Evolutionary conservation across 1,139 yeast species (phyloP).

Genomic region (Geotrichum fermentans): DNA sequence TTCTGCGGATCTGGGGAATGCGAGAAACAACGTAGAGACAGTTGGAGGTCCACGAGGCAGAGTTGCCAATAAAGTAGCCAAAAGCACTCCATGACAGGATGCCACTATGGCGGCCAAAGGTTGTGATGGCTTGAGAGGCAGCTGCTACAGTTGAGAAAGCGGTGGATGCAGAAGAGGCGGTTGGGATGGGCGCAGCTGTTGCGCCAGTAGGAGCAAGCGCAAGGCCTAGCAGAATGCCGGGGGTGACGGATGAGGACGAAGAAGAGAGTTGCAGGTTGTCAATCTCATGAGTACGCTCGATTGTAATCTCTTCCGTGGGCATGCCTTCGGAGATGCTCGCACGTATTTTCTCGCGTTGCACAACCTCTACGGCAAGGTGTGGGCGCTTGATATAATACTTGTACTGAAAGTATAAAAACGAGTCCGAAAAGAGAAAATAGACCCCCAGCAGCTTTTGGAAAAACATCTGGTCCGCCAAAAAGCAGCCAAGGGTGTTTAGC

Average conservation of each 20-base stretch:
- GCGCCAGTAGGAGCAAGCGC: conserved; percentile 15
- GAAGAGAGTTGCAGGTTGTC: background rate
- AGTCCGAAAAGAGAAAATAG: conserved; percentile 29
- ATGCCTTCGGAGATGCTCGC: background rate
- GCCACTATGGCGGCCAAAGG: background rate
- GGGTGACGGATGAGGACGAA: conserved; percentile 15
- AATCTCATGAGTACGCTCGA: conserved; percentile 1
- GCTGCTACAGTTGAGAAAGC: background rate
- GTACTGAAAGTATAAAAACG: conserved; percentile 30
- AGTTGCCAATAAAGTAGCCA: conserved; percentile 43
- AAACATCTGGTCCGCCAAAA: conserved; percentile 33
- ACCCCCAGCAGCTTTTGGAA: conserved; percentile 33
- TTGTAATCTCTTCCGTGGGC: background rate
- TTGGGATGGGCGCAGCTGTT: conserved; percentile 14
- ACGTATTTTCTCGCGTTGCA: conserved; percentile 1
- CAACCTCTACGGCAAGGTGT: conserved; percentile 12
- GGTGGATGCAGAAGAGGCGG: background rate
- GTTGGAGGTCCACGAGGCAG: conserved; percentile 79
- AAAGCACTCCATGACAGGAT: conserved; percentile 10
- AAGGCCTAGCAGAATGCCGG: conserved; percentile 19
- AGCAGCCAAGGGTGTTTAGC: conserved; percentile 33
- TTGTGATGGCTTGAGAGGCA: background rate
- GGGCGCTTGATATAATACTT: conserved; percentile 26
- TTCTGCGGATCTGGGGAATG: conserved; percentile 73
- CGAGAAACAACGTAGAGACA: conserved; percentile 66